Evolutionary conservation across 2,329 filamentous ascomycete species (phyloP), one percentile per base, ranked within the genome.

Genomic region (Fusarium odoratissimum): DNA sequence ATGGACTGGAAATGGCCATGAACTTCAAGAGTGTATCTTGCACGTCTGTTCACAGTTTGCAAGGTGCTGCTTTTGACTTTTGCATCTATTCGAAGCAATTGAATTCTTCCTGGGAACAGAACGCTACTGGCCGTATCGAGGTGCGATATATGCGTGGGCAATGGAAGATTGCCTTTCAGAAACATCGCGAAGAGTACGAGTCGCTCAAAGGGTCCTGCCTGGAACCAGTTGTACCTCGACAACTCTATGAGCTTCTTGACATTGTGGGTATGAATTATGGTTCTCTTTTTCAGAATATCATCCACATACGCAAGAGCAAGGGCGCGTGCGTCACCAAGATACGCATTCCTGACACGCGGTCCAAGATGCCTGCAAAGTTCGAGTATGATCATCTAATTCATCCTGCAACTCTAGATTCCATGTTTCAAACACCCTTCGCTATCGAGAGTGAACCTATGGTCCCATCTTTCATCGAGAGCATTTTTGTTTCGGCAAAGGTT

Each of bases 301-400:
- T 81, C 5, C 71, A 81, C 14, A 58, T 82, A 19, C 69, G 60
- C 16, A 84, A 79, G 42, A 76, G 81, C 3, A 67, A 77, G 28
- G 75, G 78, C 21, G 65, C 76, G 13, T 85, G 83, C 52, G 75
- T 83, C 41, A 82, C 80, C 57, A 80, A 78, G 6, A 76, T 89
- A 8, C 75, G 77, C 12, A 80, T 88, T 8, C 85, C 86, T 0
- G 83, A 89, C 69, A 90, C 87, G 4, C 84, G 79, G 70, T 80
- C 84, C 6, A 83, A 80, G 48, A 90, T 90, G 88, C 88, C 88
- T 0, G 81, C 81, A 42, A 78, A 83, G 19, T 89, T 86, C 58
- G 88, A 90, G 74, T 89, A 84, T 66, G 81, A 84, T 7, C 86
- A 89, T 69, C 63, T 89, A 8, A 83, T 91, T n/a, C 89, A 91